Percentiles rank a stretch among this genome's conserved stretches.
These are phyloP conservation scores for Tarenaya hassleriana DNA, from an alignment of 345 rosid genomes.

Conservation along the genomic window DNA sequence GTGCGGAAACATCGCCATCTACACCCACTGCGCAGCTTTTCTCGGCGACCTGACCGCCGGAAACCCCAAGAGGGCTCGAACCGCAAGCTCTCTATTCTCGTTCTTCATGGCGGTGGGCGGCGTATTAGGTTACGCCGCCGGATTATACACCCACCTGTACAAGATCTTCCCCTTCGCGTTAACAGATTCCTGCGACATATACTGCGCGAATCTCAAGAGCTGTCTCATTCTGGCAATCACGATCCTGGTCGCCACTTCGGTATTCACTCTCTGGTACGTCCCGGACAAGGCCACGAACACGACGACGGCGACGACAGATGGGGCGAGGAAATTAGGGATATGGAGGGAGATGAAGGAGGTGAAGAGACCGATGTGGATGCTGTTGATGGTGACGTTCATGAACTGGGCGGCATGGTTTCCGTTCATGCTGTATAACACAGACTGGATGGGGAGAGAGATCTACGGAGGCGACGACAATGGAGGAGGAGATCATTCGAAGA, in stretches of 20 bases:
- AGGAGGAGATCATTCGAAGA: background rate
- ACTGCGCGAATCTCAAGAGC: slow-evolving; percentile 84
- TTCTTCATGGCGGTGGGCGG: slow-evolving; percentile 94
- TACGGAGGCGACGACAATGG: slow-evolving; percentile 67
- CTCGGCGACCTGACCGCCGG: slow-evolving; percentile 71
- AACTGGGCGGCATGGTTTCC: slow-evolving; percentile 97
- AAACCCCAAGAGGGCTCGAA: slow-evolving; percentile 44
- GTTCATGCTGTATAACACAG: slow-evolving; percentile 73
- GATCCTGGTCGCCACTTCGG: slow-evolving; percentile 38
- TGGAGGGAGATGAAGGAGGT: slow-evolving; percentile 42
- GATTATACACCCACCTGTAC: slow-evolving; percentile 50
- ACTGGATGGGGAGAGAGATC: slow-evolving; percentile 91
- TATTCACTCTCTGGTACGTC: slow-evolving; percentile 41
- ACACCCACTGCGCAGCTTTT: slow-evolving; percentile 79
- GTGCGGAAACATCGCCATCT: slow-evolving; percentile 80
- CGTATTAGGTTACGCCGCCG: slow-evolving; percentile 75
- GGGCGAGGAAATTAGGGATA: too few species aligned
- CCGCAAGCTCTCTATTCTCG: slow-evolving; percentile 58
- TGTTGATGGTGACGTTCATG: slow-evolving; percentile 61
- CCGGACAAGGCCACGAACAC: slow-evolving; percentile 26
- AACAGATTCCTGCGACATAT: slow-evolving; percentile 59
- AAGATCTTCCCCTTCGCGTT: slow-evolving; percentile 55
- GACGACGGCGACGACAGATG: slow-evolving; percentile 23
- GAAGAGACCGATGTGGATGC: slow-evolving; percentile 64
- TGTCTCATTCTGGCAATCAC: slow-evolving; percentile 65